Evolutionary conservation across 805 yeast species (phyloP), one percentile per base, ranked within the genome.

Genomic region (Zygotorulaspora florentina): DNA sequence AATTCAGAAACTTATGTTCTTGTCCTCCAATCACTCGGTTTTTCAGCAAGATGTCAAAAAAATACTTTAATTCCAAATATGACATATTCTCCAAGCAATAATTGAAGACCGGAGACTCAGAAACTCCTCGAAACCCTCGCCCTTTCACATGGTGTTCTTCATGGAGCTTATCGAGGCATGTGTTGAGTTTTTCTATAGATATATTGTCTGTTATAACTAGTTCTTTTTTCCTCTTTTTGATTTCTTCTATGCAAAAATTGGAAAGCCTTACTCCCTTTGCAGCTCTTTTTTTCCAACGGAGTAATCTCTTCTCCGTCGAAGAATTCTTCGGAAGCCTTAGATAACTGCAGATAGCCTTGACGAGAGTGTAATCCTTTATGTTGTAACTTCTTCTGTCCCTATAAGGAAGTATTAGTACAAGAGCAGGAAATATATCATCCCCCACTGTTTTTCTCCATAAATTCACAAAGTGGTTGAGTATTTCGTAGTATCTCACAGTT

Each of bases 1-100:
- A 54, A 4, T 64, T 55, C 40, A 88, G 66, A 45, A 88, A 72
- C 10, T 73, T 65, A 25, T 74, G 71, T 53, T 86, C 91, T 47
- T 81, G 72, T 8, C 80, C 74, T 3, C 81, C 76, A n/a, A 86
- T 65, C n/a, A 81, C 72, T 39, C 77, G 73, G 49, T 70, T 64
- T 65, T 79, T 81, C 42, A 89, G 64, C 2, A 90, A 61, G 9
- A 85, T 82, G 45, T 81, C 79, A 47, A 87, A 72, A 33, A 88
- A 68, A 76, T 85, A 87, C 45, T 79, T 70, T 40, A 87, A 59
- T 58, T 89, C 95, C 2, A 74, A 68, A 11, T 80, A 75, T 26
- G 77, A 70, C 77, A 86, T 73, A 15, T 67, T 66, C 8, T 73
- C 71, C 39, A 83, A 59, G 42, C 84, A 68, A n/a, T 75, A 71